Evolutionary conservation across 495 filamentous ascomycete species (phyloP).

Genomic region (Cercophora samala): DNA sequence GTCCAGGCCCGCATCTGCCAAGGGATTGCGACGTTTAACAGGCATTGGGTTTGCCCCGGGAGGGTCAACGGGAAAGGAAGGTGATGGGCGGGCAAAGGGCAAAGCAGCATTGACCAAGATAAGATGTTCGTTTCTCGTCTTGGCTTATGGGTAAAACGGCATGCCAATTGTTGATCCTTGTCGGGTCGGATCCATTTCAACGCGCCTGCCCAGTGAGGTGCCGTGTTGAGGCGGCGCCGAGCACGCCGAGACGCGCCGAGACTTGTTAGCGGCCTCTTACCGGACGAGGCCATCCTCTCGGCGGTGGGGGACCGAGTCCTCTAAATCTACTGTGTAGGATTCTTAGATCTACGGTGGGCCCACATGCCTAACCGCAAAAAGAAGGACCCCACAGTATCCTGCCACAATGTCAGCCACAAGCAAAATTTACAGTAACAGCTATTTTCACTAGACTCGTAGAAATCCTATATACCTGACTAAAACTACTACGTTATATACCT

Average conservation of each 20-base stretch:
- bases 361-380: no score
- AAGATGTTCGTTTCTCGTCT: constrained; percentile 8
- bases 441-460: no score
- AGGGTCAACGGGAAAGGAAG: constrained; percentile 10
- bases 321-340: no score
- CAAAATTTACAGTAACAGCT: no score
- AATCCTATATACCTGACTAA: no score
- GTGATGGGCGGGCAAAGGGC: constrained; percentile 1
- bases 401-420: no score
- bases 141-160: constrained; percentile 12
- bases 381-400: no score
- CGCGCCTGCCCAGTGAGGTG: background rate
- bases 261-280: background rate
- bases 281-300: background rate
- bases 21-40: background rate
- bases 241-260: constrained; percentile 8
- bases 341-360: no score
- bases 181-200: background rate
- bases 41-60: background rate
- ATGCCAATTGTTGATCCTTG: constrained; percentile 4
- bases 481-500: no score
- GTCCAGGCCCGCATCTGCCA: background rate
- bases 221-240: constrained; percentile 3
- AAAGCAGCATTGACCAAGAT: constrained; percentile 2
- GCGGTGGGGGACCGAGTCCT: background rate